A percentile compares a stretch with the other conserved stretches of the same genome.
phyloP scores from a whole-genome alignment of 306 rosid genomes.

The Malus sieversii region DNA sequence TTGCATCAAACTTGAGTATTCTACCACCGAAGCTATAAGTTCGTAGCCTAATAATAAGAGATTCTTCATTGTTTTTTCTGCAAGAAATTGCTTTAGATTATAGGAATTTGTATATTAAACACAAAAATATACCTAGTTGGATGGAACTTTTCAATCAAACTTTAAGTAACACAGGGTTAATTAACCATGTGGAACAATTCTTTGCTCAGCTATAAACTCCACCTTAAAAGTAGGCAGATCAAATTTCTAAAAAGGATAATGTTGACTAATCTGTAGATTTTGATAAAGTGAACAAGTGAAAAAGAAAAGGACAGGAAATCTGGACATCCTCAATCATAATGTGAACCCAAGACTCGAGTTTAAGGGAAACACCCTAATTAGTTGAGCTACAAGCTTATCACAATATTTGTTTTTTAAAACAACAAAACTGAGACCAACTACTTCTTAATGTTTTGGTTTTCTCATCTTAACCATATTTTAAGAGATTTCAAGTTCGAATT shows the following conservation, averaged over 20 bases:
- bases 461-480: background rate
- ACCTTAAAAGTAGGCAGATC: background rate
- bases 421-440: background rate
- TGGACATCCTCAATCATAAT: too few relatives aligned
- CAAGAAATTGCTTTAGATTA: background rate
- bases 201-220: background rate
- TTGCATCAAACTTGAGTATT: background rate
- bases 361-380: too few relatives aligned
- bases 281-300: background rate
- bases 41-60: background rate
- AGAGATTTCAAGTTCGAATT: background rate
- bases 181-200: background rate
- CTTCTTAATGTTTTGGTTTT: background rate
- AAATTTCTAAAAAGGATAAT: background rate
- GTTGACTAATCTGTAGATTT: background rate
- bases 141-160: constrained; percentile 13
- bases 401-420: too few relatives aligned
- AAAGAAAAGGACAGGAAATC: background rate
- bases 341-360: too few relatives aligned
- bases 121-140: background rate
- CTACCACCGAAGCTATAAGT: background rate
- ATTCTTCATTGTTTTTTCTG: background rate
- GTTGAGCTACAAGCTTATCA: too few relatives aligned
- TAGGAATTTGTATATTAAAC: background rate
- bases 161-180: background rate